Base-by-base conservation (phyloP, 1,284 basidiomycete genomes). In the Coniferiporia weirii region DNA sequence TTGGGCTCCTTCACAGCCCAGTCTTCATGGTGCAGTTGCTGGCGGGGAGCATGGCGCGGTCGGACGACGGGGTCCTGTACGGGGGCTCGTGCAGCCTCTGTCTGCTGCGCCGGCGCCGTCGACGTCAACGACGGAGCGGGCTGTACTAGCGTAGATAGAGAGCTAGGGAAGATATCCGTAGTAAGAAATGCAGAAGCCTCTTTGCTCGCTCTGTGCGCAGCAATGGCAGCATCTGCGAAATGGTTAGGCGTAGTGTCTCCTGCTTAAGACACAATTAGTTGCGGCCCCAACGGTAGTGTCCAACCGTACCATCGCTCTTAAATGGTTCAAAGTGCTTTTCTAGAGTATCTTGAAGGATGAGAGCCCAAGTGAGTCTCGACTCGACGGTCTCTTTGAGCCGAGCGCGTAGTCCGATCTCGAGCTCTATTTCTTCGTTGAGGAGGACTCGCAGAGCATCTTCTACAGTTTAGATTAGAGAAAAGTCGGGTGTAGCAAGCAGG, bases 281-380 rank as follows among this genome's bases (percentile, higher is more conserved):
- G 36, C 2, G 19, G 15, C 15, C 12, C 8, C n/a, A 35, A 13
- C 19, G 40, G 1, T 40, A 1, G 38, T 15, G 8, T 40, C 2
- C 8, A 7, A 40, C 19, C 34, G 27, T 17, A 53, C 54, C 54
- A 27, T 59, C 38, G 13, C 12, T 54, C 2, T 34, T 17, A 1
- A 44, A 44, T 6, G 15, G 72, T 63, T 66, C 40, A 43, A 61
- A 36, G 44, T 52, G 72, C 63, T 66, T 70, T 59, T 70, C 64
- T 17, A 88, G 68, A 13, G 79, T 72, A n/a, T 84, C 73, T 64
- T 84, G 77, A 51, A 90, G 69, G 17, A 79, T 64, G 27, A 77
- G 65, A 27, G 85, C 85, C 87, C 88, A 90, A 57, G 79, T 75
- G 36, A 90, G 80, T 49, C 87, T 79, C 12, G 81, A 79, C 64